A percentile compares a stretch with the other conserved stretches of the same genome.
These are phyloP conservation scores for Leersia perrieri DNA, from an alignment of 176 grass and related monocot species.

Conservation along the genomic window DNA sequence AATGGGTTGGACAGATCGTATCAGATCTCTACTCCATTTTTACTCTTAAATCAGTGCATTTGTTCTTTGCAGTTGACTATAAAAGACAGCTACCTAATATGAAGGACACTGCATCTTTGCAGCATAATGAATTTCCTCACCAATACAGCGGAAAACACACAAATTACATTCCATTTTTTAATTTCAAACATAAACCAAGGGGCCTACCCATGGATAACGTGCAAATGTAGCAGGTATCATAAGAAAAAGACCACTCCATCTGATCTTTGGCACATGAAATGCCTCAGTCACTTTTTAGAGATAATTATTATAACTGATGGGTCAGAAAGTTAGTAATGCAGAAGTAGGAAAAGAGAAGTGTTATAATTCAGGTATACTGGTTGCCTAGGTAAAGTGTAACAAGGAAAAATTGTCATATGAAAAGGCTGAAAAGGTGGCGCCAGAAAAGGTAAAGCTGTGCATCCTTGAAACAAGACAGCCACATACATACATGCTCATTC, in stretches of 20 bases:
- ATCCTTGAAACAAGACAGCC: conserved; percentile 35
- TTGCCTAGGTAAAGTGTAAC: conserved; percentile 39
- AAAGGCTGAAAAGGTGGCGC: conserved; percentile 48
- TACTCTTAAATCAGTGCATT: not conserved
- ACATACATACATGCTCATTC: conserved; percentile 4
- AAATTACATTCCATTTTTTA: not conserved
- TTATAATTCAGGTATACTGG: conserved; percentile 28
- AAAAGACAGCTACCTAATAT: not conserved
- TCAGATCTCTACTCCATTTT: not conserved
- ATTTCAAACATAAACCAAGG: conserved; percentile 7
- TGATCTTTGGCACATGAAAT: conserved; percentile 41
- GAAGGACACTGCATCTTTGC: not conserved
- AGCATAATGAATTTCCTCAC: not conserved
- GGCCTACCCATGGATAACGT: not conserved
- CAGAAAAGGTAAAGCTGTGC: conserved; percentile 45
- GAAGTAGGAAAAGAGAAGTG: conserved; percentile 39
- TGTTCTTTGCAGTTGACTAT: not conserved
- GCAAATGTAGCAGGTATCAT: conserved; percentile 21
- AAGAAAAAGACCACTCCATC: conserved; percentile 15
- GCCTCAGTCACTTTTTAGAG: conserved; percentile 30
- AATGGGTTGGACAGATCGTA: not conserved
- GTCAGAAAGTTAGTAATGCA: conserved; percentile 47
- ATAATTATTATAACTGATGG: conserved; percentile 44
- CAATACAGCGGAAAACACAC: not conserved
- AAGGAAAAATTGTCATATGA: conserved; percentile 34